Conservation (phyloP, 768 basidiomycete genomes). For the Lanmaoa rubissima region DNA sequence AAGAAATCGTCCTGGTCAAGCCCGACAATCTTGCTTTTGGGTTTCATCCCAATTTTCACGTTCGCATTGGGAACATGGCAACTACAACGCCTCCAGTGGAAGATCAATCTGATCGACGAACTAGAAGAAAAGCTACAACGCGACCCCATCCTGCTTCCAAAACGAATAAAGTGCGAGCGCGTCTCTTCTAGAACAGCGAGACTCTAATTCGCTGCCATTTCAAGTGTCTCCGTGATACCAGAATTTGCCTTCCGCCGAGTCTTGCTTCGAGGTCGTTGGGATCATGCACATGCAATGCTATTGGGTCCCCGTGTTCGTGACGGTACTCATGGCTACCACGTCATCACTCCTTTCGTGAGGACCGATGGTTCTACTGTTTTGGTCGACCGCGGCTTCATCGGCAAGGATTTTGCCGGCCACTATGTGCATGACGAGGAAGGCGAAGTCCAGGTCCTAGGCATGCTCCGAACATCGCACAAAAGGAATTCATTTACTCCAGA, state of each 20-base stretch:
- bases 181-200: constrained; percentile 15
- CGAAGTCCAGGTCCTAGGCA: constrained; percentile 76
- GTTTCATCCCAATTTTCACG: constrained; percentile 86
- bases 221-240: constrained; percentile 70
- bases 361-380: constrained; percentile 80
- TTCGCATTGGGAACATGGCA: constrained; percentile 94
- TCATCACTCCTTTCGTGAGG: constrained; percentile 84
- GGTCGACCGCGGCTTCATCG: constrained; percentile 90
- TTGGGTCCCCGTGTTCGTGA: constrained; percentile 87
- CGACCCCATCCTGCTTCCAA: constrained; percentile 75
- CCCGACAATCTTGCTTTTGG: constrained; percentile 71
- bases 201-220: constrained; percentile 19
- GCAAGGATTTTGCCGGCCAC: constrained; percentile 49
- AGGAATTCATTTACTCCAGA: constrained; percentile 86
- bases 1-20: constrained; percentile 61
- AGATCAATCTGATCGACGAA: constrained; percentile 89
- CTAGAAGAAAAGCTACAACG: constrained; percentile 85
- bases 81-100: constrained; percentile 91
- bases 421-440: constrained; percentile 40
- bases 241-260: constrained; percentile 92
- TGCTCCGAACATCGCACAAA: constrained; percentile 76
- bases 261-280: constrained; percentile 71
- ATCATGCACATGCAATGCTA: constrained; percentile 73
- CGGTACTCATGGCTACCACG: constrained; percentile 82
- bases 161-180: constrained; percentile 75